A percentile compares a stretch with the other conserved stretches of the same genome.
These are phyloP conservation scores for Dorcoceras hygrometricum DNA, from an alignment of 257 asterid genomes.

Conservation along the genomic window DNA sequence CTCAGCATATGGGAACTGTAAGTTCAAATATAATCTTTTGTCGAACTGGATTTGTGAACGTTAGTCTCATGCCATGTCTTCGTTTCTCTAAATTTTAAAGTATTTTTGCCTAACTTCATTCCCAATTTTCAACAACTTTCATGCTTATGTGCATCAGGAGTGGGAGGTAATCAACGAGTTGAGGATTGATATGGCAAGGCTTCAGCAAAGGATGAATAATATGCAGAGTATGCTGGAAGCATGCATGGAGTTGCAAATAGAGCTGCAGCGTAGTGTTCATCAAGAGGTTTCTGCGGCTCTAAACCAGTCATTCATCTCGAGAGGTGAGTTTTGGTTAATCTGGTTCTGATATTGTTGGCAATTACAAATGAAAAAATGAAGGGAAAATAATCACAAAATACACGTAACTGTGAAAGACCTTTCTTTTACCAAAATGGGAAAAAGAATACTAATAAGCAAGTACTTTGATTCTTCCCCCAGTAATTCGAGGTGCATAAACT, in stretches of 20 bases:
- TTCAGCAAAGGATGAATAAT: slow-evolving; percentile 67
- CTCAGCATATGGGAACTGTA: slow-evolving; percentile 49
- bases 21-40: slow-evolving; percentile 21
- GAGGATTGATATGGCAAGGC: slow-evolving; percentile 74
- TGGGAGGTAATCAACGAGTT: slow-evolving; percentile 68
- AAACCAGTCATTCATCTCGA: slow-evolving; percentile 44
- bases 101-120: not conserved
- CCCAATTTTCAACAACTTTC: slow-evolving; percentile 2
- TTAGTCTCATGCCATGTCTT: not conserved
- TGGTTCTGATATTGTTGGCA: not conserved
- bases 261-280: slow-evolving; percentile 63
- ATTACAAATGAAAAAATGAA: not conserved
- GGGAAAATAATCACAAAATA: not conserved
- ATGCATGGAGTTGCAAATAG: slow-evolving; percentile 86
- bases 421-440: too few species aligned
- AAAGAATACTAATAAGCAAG: not conserved
- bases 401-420: not conserved
- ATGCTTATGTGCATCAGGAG: slow-evolving; percentile 38
- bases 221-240: slow-evolving; percentile 87
- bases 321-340: slow-evolving; percentile 37
- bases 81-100: not conserved
- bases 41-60: not conserved
- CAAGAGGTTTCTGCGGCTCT: slow-evolving; percentile 87
- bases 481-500: not conserved
- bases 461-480: not conserved